These are phyloP conservation scores for Geranium brycei DNA, from an alignment of 345 rosid genomes.

Conservation along the genomic window DNA sequence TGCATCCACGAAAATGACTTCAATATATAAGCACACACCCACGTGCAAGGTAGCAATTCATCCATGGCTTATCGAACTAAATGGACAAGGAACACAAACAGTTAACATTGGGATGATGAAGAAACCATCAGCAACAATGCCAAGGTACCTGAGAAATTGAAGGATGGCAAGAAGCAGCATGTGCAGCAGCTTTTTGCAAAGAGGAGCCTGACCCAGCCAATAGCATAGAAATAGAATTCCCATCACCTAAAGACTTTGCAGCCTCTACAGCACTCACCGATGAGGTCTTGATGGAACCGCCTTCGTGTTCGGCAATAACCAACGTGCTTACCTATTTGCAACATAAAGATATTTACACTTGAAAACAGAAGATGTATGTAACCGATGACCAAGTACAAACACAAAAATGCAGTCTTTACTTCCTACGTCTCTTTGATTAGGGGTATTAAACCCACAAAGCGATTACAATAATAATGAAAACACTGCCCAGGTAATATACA, in stretches of 20 bases:
- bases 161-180: constrained; percentile 71
- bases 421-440: neutral
- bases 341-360: neutral
- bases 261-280: constrained; percentile 69
- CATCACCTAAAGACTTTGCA: constrained; percentile 41
- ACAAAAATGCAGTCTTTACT: neutral
- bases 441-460: neutral
- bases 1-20: neutral
- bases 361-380: neutral
- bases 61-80: neutral
- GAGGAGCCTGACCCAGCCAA: constrained; percentile 84
- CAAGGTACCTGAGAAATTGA: constrained; percentile 50
- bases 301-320: constrained; percentile 71
- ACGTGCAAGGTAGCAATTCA: neutral
- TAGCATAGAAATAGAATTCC: constrained; percentile 47
- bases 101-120: neutral
- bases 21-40: neutral
- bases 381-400: neutral
- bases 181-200: constrained; percentile 54
- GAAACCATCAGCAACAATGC: neutral
- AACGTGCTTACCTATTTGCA: constrained; percentile 50
- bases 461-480: neutral
- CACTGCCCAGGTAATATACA: neutral
- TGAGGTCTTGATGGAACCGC: constrained; percentile 50
- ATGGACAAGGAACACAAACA: neutral